Percentiles rank a stretch among this genome's conserved stretches.
phyloP scores from a whole-genome alignment of 2,329 filamentous ascomycete genomes.

The Ambrosiella xylebori region DNA sequence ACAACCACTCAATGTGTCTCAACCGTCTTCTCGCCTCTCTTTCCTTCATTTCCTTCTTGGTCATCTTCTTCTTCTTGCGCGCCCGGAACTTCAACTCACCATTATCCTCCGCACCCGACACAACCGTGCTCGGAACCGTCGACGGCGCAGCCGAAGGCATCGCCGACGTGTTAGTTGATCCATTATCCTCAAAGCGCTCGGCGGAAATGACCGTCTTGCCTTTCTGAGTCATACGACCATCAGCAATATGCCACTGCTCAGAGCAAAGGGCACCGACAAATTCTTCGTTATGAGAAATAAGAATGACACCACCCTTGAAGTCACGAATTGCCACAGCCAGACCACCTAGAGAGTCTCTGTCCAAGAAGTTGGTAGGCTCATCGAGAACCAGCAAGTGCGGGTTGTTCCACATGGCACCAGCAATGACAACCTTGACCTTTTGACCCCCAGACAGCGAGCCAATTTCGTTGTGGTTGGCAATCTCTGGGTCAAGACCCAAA shows the following conservation, averaged over 20 bases:
- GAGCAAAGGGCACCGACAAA: constrained; percentile 91
- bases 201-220: constrained; percentile 55
- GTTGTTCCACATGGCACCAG: constrained; percentile 97
- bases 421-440: constrained; percentile 97
- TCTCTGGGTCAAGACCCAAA: constrained; percentile 86
- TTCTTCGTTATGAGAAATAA: constrained; percentile 99
- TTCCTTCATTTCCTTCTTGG: constrained; percentile 90
- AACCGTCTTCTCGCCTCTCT: constrained; percentile 70
- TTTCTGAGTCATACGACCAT: constrained; percentile 73
- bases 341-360: constrained; percentile 90
- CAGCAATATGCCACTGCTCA: constrained; percentile 89
- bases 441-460: constrained; percentile 89
- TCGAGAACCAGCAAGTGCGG: constrained; percentile 92
- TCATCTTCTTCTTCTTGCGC: constrained; percentile 97
- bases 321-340: constrained; percentile 95
- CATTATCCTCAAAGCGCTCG: constrained; percentile 75
- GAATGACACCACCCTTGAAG: constrained; percentile 94
- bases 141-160: constrained; percentile 37
- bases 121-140: constrained; percentile 46
- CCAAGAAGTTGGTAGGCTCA: constrained; percentile 98
- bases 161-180: constrained; percentile 41
- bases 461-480: constrained; percentile 98
- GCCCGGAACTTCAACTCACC: constrained; percentile 71
- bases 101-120: constrained; percentile 70
- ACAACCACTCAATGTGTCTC: constrained; percentile 73